Conservation (phyloP, 2,329 filamentous ascomycete genomes). For the Aotearoamyces nothofagi region DNA sequence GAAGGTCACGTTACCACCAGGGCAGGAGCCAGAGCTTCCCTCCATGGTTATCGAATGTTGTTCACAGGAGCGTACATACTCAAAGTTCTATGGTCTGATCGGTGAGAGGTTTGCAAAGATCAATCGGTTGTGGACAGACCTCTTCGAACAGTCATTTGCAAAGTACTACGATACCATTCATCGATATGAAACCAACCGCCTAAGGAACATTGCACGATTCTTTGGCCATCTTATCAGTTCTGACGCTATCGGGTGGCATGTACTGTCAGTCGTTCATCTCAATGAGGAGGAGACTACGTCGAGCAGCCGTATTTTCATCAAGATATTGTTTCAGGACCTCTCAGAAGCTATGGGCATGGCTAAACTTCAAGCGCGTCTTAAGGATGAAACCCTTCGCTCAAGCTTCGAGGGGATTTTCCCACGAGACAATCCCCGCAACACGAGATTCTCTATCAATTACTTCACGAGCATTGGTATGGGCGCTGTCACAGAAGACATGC, state of each 20-base stretch:
- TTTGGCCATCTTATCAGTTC: constrained; percentile 83
- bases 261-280: constrained; percentile 68
- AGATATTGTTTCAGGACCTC: constrained; percentile 90
- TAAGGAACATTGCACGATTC: constrained; percentile 89
- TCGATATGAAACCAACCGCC: constrained; percentile 85
- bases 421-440: constrained; percentile 74
- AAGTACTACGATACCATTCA: constrained; percentile 98
- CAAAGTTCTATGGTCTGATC: constrained; percentile 91
- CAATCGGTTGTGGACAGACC: constrained; percentile 83
- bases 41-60: constrained; percentile 97
- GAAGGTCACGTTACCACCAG: constrained; percentile 76
- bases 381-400: constrained; percentile 63
- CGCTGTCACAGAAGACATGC: constrained; percentile 84
- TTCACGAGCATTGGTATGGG: constrained; percentile 98
- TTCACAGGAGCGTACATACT: constrained; percentile 91
- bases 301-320: constrained; percentile 94
- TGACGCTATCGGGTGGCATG: constrained; percentile 87
- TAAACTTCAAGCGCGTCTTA: constrained; percentile 61
- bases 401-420: constrained; percentile 82
- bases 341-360: constrained; percentile 74
- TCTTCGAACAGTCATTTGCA: constrained; percentile 80
- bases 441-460: constrained; percentile 97
- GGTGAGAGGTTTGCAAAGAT: constrained; percentile 93
- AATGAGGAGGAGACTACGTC: constrained; percentile 97
- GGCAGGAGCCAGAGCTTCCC: constrained; percentile 77